phyloP scores from a whole-genome alignment of 1,284 basidiomycete genomes.

The Moesziomyces antarcticus region DNA sequence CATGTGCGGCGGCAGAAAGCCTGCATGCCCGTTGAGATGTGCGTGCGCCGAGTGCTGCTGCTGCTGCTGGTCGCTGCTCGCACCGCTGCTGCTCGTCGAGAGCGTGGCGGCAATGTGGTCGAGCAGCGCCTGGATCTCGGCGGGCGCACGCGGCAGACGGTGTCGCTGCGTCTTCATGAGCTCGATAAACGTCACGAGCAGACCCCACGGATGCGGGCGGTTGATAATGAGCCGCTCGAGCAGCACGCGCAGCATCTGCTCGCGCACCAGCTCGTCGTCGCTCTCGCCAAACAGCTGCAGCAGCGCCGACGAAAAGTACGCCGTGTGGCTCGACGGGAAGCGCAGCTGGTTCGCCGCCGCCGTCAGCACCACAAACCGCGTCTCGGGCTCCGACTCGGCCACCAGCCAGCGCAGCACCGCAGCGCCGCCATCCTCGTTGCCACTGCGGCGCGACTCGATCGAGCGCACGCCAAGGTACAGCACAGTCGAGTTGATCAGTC shows the following conservation, averaged over 20 bases:
- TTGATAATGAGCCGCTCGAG: conserved; percentile 92
- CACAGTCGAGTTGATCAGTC: conserved; percentile 89
- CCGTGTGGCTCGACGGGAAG: conserved; percentile 68
- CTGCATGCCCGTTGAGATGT: conserved; percentile 30
- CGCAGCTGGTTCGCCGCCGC: conserved; percentile 92
- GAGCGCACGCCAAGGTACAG: conserved; percentile 93
- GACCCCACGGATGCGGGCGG: conserved; percentile 97
- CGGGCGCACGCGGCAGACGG: conserved; percentile 55
- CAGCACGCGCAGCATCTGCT: conserved; percentile 89
- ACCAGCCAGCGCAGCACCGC: conserved; percentile 79
- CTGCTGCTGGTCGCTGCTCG: conserved; percentile 17
- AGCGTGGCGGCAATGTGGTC: conserved; percentile 59
- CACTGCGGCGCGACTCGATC: conserved; percentile 72
- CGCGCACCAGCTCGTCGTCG: conserved; percentile 78
- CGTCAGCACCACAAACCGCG: conserved; percentile 93
- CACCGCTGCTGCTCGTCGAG: conserved; percentile 5
- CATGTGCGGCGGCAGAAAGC: conserved; percentile 23
- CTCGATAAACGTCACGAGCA: conserved; percentile 92
- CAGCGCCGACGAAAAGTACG: conserved; percentile 86
- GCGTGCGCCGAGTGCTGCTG: conserved; percentile 20
- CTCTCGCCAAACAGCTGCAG: conserved; percentile 81
- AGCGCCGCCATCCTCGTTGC: conserved; percentile 82
- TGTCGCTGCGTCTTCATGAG: conserved; percentile 71
- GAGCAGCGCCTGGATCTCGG: conserved; percentile 63
- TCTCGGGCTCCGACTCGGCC: conserved; percentile 87